Evolutionary conservation across 2,329 filamentous ascomycete species (phyloP).

Genomic region (Dryadomyces quercivorus): DNA sequence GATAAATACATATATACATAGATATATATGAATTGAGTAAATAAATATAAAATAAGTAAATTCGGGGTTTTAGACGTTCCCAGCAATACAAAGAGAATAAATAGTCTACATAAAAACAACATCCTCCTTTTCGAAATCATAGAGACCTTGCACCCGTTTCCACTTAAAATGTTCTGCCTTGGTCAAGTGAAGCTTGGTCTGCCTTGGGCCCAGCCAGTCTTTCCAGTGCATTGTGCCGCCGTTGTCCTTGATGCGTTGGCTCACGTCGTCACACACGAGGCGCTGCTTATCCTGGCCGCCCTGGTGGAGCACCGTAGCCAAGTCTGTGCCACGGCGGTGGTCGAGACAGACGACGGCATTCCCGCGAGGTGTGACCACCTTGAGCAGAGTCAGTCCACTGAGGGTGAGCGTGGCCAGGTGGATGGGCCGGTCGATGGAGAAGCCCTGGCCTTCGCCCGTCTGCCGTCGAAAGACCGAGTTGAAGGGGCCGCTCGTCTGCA

Average conservation of each 20-base stretch:
- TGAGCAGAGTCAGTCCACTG: slow-evolving; percentile 10
- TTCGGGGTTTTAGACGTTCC: too few species aligned
- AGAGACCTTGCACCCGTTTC: not conserved
- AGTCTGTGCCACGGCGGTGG: not conserved
- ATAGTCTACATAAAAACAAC: not conserved
- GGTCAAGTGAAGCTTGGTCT: not conserved
- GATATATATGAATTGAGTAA: too few species aligned
- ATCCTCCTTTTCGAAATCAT: not conserved
- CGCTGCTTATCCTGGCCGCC: slow-evolving; percentile 3
- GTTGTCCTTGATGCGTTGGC: not conserved
- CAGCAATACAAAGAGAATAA: not conserved
- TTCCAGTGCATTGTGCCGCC: not conserved
- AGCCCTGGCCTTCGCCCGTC: slow-evolving; percentile 6
- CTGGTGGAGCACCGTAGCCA: not conserved
- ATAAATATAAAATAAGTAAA: too few species aligned
- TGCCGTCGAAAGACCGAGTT: slow-evolving; percentile 13
- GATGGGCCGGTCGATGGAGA: slow-evolving; percentile 15
- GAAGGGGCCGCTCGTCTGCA: slow-evolving; percentile 15
- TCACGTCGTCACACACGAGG: slow-evolving; percentile 1
- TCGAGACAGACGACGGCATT: slow-evolving; percentile 4
- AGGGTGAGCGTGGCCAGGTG: slow-evolving; percentile 8
- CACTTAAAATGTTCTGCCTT: not conserved
- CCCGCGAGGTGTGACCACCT: slow-evolving; percentile 5
- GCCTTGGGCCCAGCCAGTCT: not conserved
- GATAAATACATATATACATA: too few species aligned